These are phyloP conservation scores for Rutstroemia sp. DNA, from an alignment of 2,329 filamentous ascomycete species.

Conservation along the genomic window DNA sequence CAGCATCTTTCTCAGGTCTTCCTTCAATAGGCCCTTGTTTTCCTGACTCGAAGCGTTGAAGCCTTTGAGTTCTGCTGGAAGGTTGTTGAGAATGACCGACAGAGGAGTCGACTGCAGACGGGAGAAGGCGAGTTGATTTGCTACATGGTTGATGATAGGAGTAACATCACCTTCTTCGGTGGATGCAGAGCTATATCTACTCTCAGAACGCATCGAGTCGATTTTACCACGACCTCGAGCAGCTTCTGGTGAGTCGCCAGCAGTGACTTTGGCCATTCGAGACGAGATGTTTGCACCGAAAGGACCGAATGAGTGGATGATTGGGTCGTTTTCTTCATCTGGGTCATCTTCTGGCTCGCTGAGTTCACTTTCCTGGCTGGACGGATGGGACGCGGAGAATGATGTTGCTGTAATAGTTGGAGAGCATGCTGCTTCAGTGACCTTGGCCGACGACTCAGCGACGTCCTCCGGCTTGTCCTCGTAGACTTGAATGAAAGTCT, in stretches of 20 bases:
- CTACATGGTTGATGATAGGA: slow-evolving; percentile 70
- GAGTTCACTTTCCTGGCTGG: slow-evolving; percentile 43
- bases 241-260: slow-evolving; percentile 54
- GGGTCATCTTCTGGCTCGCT: slow-evolving; percentile 58
- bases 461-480: slow-evolving; percentile 59
- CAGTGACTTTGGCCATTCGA: slow-evolving; percentile 70
- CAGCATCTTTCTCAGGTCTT: slow-evolving; percentile 63
- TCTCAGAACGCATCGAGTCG: slow-evolving; percentile 16
- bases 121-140: slow-evolving; percentile 94
- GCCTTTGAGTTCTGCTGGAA: slow-evolving; percentile 59
- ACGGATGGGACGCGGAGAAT: slow-evolving; percentile 14
- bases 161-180: slow-evolving; percentile 34
- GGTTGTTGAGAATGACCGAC: slow-evolving; percentile 79
- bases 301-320: slow-evolving; percentile 86
- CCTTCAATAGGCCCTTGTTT: slow-evolving; percentile 44
- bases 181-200: slow-evolving; percentile 21
- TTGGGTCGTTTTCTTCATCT: slow-evolving; percentile 90
- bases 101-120: slow-evolving; percentile 86
- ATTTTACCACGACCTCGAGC: slow-evolving; percentile 18
- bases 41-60: slow-evolving; percentile 24
- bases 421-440: slow-evolving; percentile 17
- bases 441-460: slow-evolving; percentile 22
- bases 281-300: slow-evolving; percentile 81
- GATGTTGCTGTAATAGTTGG: slow-evolving; percentile 24
- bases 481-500: slow-evolving; percentile 57